These are phyloP conservation scores for Mycosphaerella arachidis DNA, from an alignment of 2,329 filamentous ascomycete species.

Conservation along the genomic window DNA sequence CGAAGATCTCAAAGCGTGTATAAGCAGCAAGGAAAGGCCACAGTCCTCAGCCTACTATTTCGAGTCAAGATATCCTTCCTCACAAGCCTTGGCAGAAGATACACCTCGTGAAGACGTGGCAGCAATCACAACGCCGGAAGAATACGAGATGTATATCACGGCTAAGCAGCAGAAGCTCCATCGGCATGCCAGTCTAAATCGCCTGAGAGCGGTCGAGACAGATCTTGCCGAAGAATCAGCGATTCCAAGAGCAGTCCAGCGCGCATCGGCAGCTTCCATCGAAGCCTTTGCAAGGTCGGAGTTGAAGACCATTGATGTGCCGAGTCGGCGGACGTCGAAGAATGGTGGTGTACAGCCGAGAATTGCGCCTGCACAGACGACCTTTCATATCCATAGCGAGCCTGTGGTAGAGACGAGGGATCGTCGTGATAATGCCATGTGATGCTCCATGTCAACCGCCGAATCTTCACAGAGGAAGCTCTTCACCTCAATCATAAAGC, in stretches of 20 bases:
- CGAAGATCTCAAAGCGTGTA: not conserved
- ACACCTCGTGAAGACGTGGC: not conserved
- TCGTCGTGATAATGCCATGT: not conserved
- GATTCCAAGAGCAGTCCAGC: conserved; percentile 17
- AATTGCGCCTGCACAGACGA: not conserved
- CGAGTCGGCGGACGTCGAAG: conserved; percentile 4
- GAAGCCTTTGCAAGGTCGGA: conserved; percentile 29
- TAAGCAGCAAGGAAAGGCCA: not conserved
- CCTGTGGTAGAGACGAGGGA: not conserved
- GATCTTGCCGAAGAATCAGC: not conserved
- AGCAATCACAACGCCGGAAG: conserved; percentile 13
- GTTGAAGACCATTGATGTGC: conserved; percentile 30
- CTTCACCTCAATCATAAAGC: not conserved
- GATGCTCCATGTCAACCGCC: not conserved
- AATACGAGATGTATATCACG: conserved; percentile 20
- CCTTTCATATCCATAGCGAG: not conserved
- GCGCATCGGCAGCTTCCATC: conserved; percentile 34
- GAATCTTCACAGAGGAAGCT: not conserved
- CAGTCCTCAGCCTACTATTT: not conserved
- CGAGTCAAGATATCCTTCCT: not conserved
- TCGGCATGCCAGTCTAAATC: not conserved
- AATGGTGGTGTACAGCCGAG: not conserved
- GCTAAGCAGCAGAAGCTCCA: conserved; percentile 2
- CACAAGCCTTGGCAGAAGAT: not conserved
- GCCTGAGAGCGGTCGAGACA: not conserved